A percentile compares a stretch with the other conserved stretches of the same genome.
phyloP scores from a whole-genome alignment of 2,329 filamentous ascomycete genomes.

The Ceratocystis alfenasii region DNA sequence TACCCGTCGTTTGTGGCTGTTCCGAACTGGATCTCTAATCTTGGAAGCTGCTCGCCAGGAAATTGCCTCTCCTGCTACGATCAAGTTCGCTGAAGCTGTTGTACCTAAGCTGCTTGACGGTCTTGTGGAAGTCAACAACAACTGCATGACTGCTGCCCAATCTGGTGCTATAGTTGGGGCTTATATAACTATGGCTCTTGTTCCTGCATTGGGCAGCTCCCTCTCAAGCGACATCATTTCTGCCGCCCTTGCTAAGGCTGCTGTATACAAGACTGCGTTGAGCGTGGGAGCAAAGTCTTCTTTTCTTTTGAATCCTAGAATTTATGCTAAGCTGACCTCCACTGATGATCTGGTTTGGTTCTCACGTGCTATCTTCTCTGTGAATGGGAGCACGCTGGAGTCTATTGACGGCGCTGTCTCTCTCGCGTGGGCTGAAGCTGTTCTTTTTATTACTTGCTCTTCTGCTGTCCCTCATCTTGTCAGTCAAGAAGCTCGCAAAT shows the following conservation, averaged over 20 bases:
- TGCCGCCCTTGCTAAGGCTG: constrained; percentile 42
- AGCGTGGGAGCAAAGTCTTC: constrained; percentile 68
- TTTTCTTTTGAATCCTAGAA: constrained; percentile 69
- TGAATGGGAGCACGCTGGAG: constrained; percentile 44
- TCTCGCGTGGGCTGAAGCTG: constrained; percentile 68
- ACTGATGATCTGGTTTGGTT: constrained; percentile 74
- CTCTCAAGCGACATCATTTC: constrained; percentile 41
- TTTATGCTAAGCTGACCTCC: constrained; percentile 66
- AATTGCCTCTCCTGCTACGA: constrained; percentile 25
- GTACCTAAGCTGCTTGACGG: constrained; percentile 49
- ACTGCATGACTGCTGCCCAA: constrained; percentile 67
- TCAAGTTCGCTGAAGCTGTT: constrained; percentile 40
- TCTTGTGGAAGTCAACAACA: constrained; percentile 66
- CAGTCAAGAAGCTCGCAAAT: constrained; percentile 49
- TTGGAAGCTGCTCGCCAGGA: constrained; percentile 33
- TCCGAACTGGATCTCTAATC: constrained; percentile 60
- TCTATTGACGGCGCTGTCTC: constrained; percentile 39
- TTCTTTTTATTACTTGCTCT: constrained; percentile 66
- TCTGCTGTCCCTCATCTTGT: constrained; percentile 47
- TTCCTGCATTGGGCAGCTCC: constrained; percentile 41
- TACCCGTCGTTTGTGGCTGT: constrained; percentile 67
- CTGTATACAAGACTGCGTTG: constrained; percentile 54
- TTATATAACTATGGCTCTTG: constrained; percentile 59
- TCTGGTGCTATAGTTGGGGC: constrained; percentile 70
- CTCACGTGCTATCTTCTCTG: constrained; percentile 53